A percentile compares a stretch with the other conserved stretches of the same genome.
phyloP scores from a whole-genome alignment of 129 eudicot species.

The Gnaphalium uliginosum region DNA sequence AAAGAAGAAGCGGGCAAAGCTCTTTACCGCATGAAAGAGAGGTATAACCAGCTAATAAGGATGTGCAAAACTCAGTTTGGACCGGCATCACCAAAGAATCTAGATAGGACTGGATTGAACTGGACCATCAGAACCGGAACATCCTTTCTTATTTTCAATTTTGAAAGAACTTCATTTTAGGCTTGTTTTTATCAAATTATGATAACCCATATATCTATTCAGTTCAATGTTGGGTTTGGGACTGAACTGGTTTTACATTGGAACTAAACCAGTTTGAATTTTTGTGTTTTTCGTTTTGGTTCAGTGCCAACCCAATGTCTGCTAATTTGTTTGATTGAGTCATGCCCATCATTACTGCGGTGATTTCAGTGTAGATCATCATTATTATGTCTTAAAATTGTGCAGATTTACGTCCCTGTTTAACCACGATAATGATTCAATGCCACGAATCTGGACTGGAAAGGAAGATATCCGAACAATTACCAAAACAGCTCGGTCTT shows the following conservation, averaged over 20 bases:
- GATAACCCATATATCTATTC: not conserved
- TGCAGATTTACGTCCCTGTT: constrained; percentile 78
- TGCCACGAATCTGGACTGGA: constrained; percentile 99
- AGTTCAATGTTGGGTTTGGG: not conserved
- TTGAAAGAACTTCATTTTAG: not conserved
- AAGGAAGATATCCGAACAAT: constrained; percentile 93
- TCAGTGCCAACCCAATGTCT: not conserved
- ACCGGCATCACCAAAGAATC: no score
- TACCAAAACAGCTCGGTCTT: constrained; percentile 86
- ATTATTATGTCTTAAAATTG: not conserved
- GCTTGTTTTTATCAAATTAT: not conserved
- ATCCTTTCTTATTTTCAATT: not conserved
- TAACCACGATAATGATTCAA: constrained; percentile 82
- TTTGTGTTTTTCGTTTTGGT: not conserved
- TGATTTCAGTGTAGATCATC: not conserved
- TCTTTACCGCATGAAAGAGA: constrained; percentile 88
- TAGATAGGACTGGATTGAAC: no score
- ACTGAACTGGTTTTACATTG: not conserved
- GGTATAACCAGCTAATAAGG: constrained; percentile 38
- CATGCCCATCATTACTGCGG: not conserved
- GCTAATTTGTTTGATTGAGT: not conserved
- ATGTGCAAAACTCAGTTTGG: not conserved
- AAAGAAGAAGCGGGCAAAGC: constrained; percentile 87
- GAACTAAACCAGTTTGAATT: not conserved
- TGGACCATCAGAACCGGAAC: not conserved